phyloP scores from a whole-genome alignment of 2,329 filamentous ascomycete species.

The Grosmannia clavigera region DNA sequence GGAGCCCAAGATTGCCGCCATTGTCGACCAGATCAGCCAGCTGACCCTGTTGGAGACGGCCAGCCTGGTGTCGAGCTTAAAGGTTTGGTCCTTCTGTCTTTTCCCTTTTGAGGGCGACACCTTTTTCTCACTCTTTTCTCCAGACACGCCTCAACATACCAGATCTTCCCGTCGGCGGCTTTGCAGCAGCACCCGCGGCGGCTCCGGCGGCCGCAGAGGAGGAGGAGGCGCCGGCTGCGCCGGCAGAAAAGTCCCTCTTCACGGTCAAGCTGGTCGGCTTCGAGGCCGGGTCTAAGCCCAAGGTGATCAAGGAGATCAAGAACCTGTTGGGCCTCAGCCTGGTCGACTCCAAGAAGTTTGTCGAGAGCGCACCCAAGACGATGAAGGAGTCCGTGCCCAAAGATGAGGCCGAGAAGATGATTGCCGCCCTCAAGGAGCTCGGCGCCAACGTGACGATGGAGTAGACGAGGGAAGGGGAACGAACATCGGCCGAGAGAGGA shows the following conservation, averaged over 20 bases:
- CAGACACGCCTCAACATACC: constrained; percentile 94
- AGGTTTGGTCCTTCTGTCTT: constrained; percentile 44
- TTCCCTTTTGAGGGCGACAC: too few species aligned
- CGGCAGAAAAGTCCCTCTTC: constrained; percentile 96
- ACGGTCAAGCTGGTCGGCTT: constrained; percentile 88
- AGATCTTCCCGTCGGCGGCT: constrained; percentile 89
- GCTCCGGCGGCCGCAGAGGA: constrained; percentile 63
- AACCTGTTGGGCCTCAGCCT: constrained; percentile 84
- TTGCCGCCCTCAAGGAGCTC: constrained; percentile 84
- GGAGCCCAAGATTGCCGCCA: constrained; percentile 85
- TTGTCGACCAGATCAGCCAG: constrained; percentile 98
- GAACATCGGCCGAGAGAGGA: not conserved
- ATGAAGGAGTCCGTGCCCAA: constrained; percentile 99
- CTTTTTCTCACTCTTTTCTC: too few species aligned
- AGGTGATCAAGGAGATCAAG: constrained; percentile 99
- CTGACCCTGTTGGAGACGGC: constrained; percentile 96
- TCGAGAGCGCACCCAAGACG: constrained; percentile 93
- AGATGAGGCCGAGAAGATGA: constrained; percentile 97
- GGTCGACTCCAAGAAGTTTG: constrained; percentile 99
- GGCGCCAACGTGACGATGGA: constrained; percentile 88
- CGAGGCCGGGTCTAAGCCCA: constrained; percentile 82
- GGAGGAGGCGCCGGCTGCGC: constrained; percentile 75
- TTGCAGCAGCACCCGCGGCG: constrained; percentile 50
- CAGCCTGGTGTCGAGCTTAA: constrained; percentile 85
- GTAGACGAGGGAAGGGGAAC: constrained; percentile 32